These are phyloP conservation scores for Colletotrichum camelliae DNA, from an alignment of 2,329 filamentous ascomycete genomes.

Conservation along the genomic window DNA sequence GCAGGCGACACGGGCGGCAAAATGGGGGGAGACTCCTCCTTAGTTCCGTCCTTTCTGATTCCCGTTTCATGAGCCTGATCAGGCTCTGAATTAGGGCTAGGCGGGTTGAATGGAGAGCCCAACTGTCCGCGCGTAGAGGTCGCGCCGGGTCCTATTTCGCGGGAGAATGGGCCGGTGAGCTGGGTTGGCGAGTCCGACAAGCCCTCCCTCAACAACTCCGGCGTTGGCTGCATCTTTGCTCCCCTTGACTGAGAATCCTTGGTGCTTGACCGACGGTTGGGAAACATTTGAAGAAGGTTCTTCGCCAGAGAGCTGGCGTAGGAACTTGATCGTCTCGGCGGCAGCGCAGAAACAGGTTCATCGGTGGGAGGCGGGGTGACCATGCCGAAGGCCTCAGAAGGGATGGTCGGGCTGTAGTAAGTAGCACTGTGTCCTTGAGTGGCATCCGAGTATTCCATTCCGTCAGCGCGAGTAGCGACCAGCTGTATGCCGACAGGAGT, in stretches of 20 bases:
- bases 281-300: constrained; percentile 35
- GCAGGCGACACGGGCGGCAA: constrained; percentile 38
- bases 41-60: not conserved
- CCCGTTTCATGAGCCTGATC: not conserved
- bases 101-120: constrained; percentile 7
- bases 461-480: constrained; percentile 20
- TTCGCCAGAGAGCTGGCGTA: constrained; percentile 38
- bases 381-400: constrained; percentile 47
- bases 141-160: not conserved
- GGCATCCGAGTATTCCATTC: constrained; percentile 22
- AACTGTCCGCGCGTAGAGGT: not conserved
- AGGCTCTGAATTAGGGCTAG: constrained; percentile 8
- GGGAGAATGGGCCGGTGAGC: constrained; percentile 11
- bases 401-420: constrained; percentile 46
- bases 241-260: constrained; percentile 13
- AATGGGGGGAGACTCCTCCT: constrained; percentile 16
- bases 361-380: constrained; percentile 28
- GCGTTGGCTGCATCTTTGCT: not conserved
- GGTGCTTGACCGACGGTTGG: constrained; percentile 38
- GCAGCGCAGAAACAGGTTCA: constrained; percentile 6
- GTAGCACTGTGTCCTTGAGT: constrained; percentile 36
- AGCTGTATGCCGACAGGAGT: constrained; percentile 19
- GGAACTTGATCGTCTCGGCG: constrained; percentile 31
- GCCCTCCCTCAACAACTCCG: constrained; percentile 3
- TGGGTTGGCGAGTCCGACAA: constrained; percentile 36